phyloP scores from a whole-genome alignment of 2,329 filamentous ascomycete genomes.

The Akanthomyces muscarius region DNA sequence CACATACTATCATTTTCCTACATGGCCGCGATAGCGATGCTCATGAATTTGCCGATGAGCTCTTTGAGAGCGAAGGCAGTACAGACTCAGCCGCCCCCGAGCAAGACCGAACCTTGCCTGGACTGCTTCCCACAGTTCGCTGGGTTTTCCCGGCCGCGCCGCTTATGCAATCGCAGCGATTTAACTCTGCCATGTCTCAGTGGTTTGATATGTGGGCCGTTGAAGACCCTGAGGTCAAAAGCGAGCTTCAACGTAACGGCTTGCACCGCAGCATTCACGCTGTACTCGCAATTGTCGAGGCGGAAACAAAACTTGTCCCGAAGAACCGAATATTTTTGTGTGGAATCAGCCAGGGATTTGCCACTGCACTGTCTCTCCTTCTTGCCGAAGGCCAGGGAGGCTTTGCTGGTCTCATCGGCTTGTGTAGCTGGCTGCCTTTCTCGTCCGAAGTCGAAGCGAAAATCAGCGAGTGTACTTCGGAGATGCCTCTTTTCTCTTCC shows the following conservation, averaged over 20 bases:
- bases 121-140: not conserved
- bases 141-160: conserved; percentile 8
- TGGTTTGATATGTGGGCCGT: conserved; percentile 13
- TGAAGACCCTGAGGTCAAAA: not conserved
- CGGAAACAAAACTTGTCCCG: not conserved
- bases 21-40: conserved; percentile 46
- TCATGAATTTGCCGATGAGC: conserved; percentile 42
- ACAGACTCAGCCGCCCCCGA: not conserved
- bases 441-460: not conserved
- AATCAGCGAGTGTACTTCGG: not conserved
- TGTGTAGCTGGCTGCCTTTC: conserved; percentile 11
- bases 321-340: conserved; percentile 1
- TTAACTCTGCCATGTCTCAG: not conserved
- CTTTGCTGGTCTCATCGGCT: not conserved
- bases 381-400: not conserved
- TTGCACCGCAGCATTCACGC: not conserved
- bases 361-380: not conserved
- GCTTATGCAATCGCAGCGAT: not conserved
- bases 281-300: not conserved
- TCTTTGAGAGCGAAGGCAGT: conserved; percentile 31
- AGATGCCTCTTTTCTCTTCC: not conserved
- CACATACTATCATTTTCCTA: conserved; percentile 43
- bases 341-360: conserved; percentile 9
- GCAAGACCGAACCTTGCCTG: not conserved
- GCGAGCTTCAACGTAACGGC: not conserved